These are phyloP conservation scores for Fusarium sp. DNA, from an alignment of 2,329 filamentous ascomycete genomes.

Conservation along the genomic window DNA sequence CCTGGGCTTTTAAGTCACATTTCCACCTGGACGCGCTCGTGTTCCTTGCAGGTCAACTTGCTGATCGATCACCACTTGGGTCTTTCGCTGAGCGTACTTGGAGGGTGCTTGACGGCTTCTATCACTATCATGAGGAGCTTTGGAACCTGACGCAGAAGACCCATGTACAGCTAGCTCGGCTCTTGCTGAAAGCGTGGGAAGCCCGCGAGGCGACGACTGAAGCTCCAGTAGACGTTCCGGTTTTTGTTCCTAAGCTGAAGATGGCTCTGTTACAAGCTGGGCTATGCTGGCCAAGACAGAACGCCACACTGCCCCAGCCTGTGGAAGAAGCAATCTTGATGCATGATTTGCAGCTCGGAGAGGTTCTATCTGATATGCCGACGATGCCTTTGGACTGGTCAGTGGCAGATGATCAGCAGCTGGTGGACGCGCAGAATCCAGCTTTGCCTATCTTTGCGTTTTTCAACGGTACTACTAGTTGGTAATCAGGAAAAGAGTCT, in stretches of 20 bases:
- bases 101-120: constrained; percentile 5
- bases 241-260: background rate
- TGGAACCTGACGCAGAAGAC: background rate
- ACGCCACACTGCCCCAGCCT: background rate
- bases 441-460: constrained; percentile 14
- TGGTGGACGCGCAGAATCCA: background rate
- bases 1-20: background rate
- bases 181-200: constrained; percentile 6
- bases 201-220: background rate
- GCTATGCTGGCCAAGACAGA: background rate
- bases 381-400: background rate
- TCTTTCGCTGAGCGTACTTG: constrained; percentile 6
- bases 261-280: background rate
- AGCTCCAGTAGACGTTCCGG: background rate
- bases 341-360: background rate
- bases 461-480: background rate
- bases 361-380: background rate
- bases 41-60: background rate
- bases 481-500: background rate
- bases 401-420: background rate
- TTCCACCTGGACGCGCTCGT: constrained; percentile 11
- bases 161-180: background rate
- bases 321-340: background rate
- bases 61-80: background rate
- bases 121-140: background rate